Evolutionary conservation across 2,329 filamentous ascomycete genomes (phyloP).

Genomic region (Pyrenophora tritici-repentis): DNA sequence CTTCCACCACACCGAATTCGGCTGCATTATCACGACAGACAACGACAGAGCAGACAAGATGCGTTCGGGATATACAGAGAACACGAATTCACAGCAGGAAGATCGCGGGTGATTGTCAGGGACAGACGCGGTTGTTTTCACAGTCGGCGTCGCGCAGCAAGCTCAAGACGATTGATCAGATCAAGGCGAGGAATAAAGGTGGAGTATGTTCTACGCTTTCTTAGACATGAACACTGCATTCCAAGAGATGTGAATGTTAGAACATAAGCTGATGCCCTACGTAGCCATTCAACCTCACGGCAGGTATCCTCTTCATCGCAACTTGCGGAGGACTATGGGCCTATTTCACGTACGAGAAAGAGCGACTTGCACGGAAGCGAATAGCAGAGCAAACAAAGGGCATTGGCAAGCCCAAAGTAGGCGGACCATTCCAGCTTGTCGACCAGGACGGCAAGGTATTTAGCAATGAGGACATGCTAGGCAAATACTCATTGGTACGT

Average conservation of each 20-base stretch:
- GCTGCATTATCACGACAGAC: constrained; percentile 16
- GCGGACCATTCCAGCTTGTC: constrained; percentile 79
- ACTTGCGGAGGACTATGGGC: constrained; percentile 78
- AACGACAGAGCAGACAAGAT: constrained; percentile 14
- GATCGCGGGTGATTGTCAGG: constrained; percentile 7
- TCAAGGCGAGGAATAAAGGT: constrained; percentile 42
- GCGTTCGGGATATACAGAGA: constrained; percentile 19
- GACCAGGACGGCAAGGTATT: constrained; percentile 82
- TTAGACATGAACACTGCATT: neutral
- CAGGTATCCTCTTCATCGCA: constrained; percentile 80
- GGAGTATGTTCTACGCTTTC: constrained; percentile 31
- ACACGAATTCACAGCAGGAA: neutral
- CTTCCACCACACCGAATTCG: constrained; percentile 22
- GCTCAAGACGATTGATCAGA: constrained; percentile 46
- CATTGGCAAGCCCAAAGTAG: constrained; percentile 89
- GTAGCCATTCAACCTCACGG: constrained; percentile 91
- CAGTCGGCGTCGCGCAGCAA: constrained; percentile 32
- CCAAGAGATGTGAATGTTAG: neutral
- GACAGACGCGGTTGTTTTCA: constrained; percentile 33
- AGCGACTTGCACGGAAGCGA: constrained; percentile 83
- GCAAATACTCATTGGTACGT: constrained; percentile 78
- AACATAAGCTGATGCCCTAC: constrained; percentile 10
- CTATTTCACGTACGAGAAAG: constrained; percentile 95
- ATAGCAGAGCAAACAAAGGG: constrained; percentile 93
- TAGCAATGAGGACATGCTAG: constrained; percentile 79